phyloP scores from a whole-genome alignment of 169 alveolate species.

The Cryptosporidium tyzzeri region DNA sequence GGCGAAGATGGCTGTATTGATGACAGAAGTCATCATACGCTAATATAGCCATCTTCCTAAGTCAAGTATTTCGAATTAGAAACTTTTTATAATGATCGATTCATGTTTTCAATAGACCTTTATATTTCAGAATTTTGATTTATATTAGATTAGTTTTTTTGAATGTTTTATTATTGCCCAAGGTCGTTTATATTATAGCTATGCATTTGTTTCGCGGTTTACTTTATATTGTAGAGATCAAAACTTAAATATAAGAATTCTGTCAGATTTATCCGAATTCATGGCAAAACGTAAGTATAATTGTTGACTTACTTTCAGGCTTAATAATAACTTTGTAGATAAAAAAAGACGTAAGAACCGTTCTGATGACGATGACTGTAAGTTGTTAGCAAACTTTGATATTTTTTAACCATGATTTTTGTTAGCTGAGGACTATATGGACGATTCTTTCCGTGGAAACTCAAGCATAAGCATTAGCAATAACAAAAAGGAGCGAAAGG shows the following conservation, averaged over 20 bases:
- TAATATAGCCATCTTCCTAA: background rate
- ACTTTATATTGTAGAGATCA: background rate
- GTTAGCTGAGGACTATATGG: constrained; percentile 54
- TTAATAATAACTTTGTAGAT: constrained; percentile 1
- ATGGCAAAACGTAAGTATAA: constrained; percentile 17
- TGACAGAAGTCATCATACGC: constrained; percentile 5
- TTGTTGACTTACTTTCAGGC: background rate
- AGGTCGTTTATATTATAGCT: background rate
- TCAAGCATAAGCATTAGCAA: background rate
- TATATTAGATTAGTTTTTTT: no score
- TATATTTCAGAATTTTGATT: background rate
- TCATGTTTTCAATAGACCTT: background rate
- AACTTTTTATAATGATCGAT: background rate
- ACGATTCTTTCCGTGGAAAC: constrained; percentile 28
- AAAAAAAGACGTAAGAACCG: constrained; percentile 49
- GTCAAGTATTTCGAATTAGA: background rate
- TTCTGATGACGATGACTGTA: constrained; percentile 73
- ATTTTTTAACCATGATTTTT: background rate
- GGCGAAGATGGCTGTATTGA: constrained; percentile 42
- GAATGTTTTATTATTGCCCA: no score
- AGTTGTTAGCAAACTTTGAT: background rate
- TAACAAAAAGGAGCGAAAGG: constrained; percentile 37
- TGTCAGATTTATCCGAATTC: background rate
- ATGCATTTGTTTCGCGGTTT: background rate
- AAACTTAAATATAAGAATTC: background rate